Percentiles rank a stretch among this genome's conserved stretches.
phyloP scores from a whole-genome alignment of 495 filamentous ascomycete genomes.

The Podospora australis region DNA sequence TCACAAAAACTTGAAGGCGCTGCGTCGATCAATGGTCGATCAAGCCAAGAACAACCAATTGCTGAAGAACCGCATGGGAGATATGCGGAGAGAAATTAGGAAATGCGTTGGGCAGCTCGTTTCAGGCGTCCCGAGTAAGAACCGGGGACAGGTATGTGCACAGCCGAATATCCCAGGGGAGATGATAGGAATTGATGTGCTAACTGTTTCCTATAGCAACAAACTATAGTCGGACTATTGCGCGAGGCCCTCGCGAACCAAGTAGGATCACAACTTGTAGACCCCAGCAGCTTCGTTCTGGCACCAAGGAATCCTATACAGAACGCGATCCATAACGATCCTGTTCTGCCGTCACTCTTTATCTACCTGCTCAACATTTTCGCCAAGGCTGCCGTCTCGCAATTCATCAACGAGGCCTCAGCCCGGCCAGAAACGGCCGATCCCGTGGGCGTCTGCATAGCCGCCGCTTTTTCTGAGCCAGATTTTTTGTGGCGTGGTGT shows the following conservation, averaged over 20 bases:
- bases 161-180: no score
- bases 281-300: conserved; percentile 62
- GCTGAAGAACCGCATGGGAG: conserved; percentile 62
- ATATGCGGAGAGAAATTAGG: conserved; percentile 65
- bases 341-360: conserved; percentile 57
- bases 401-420: conserved; percentile 69
- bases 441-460: conserved; percentile 70
- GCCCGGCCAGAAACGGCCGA: conserved; percentile 67
- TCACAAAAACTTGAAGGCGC: conserved; percentile 64
- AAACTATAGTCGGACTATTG: conserved; percentile 45
- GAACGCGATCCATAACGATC: conserved; percentile 46
- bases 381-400: conserved; percentile 66
- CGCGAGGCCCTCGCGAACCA: conserved; percentile 34
- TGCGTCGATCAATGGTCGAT: conserved; percentile 53
- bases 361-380: conserved; percentile 81
- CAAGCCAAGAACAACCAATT: conserved; percentile 36
- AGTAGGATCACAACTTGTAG: conserved; percentile 51
- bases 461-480: conserved; percentile 64
- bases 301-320: conserved; percentile 49
- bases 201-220: conserved; percentile 11
- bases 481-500: conserved; percentile 62
- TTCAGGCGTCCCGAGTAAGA: conserved; percentile 50
- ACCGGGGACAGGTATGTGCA: conserved; percentile 48
- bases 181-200: no score
- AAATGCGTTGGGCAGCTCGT: conserved; percentile 71